These are phyloP conservation scores for Sclerotinia nivalis DNA, from an alignment of 2,329 filamentous ascomycete species.

Conservation along the genomic window DNA sequence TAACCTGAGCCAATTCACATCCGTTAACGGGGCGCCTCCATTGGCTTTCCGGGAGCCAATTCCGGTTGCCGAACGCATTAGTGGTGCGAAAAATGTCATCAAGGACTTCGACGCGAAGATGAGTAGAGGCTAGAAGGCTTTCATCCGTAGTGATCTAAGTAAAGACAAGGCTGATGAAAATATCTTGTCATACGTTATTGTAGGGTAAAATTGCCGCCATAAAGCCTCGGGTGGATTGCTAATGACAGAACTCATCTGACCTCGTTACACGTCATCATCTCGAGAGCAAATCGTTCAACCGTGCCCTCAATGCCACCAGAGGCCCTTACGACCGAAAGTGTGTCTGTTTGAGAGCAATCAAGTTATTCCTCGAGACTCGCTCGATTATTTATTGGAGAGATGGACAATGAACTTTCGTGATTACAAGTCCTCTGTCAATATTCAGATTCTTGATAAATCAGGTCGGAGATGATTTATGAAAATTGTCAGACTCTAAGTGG, in stretches of 20 bases:
- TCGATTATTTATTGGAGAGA: not conserved
- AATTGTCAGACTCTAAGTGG: conserved; percentile 4
- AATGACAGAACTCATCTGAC: not conserved
- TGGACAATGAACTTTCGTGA: not conserved
- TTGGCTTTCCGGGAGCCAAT: conserved; percentile 19
- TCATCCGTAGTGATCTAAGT: not conserved
- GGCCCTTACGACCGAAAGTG: not conserved
- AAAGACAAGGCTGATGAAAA: not conserved
- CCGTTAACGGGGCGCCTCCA: not conserved
- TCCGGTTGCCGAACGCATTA: not conserved
- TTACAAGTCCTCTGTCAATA: not conserved
- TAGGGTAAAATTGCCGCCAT: not conserved
- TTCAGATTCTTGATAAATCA: not conserved
- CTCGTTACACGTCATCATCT: not conserved
- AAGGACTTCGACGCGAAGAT: conserved; percentile 19
- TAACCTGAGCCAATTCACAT: not conserved
- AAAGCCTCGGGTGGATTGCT: not conserved
- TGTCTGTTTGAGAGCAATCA: not conserved
- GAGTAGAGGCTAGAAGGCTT: not conserved
- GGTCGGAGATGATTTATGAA: not conserved
- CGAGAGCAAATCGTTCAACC: not conserved
- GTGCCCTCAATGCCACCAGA: too few relatives aligned
- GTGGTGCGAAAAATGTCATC: not conserved
- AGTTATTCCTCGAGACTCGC: not conserved
- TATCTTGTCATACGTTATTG: conserved; percentile 8